Evolutionary conservation across 202 grass and related monocot genomes (phyloP).

Genomic region (Miscanthus sacchariflorus): DNA sequence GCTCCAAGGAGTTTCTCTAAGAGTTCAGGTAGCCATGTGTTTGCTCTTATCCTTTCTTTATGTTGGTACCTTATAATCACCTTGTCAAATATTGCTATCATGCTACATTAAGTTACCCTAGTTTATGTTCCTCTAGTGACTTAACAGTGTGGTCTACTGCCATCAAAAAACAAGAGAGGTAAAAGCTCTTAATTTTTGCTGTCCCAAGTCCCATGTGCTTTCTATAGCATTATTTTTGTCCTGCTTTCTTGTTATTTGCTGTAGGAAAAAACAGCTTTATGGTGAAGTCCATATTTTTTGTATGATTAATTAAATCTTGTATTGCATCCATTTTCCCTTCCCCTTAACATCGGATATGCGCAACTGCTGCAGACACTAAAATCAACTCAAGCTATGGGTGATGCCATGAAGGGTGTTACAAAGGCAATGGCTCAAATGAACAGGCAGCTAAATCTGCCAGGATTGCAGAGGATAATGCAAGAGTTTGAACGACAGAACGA

Average conservation of each 20-base stretch:
- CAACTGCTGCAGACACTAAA: slow-evolving; percentile 68
- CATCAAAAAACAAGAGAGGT: not conserved
- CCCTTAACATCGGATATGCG: not conserved
- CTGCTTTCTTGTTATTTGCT: not conserved
- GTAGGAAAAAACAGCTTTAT: not conserved
- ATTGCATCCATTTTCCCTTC: not conserved
- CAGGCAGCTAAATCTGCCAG: slow-evolving; percentile 80
- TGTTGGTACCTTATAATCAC: not conserved
- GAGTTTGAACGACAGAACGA: slow-evolving; percentile 91
- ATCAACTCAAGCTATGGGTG: slow-evolving; percentile 93
- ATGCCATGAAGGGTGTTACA: slow-evolving; percentile 93
- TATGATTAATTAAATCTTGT: slow-evolving; percentile 19
- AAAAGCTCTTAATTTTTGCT: not conserved
- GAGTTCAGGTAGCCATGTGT: slow-evolving; percentile 70
- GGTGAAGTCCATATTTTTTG: not conserved
- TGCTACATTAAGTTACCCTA: not conserved
- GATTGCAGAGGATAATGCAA: slow-evolving; percentile 83
- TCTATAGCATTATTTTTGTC: not conserved
- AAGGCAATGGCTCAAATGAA: slow-evolving; percentile 93
- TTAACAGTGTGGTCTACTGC: not conserved
- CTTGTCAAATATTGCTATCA: not conserved
- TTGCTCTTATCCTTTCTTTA: not conserved
- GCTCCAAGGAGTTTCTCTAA: slow-evolving; percentile 77
- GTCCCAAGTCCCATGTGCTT: not conserved
- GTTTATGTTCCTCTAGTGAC: not conserved